Percentiles rank a stretch among this genome's conserved stretches.
Conservation (phyloP, 148 eudicot species). For the Rhododendron henanense region DNA sequence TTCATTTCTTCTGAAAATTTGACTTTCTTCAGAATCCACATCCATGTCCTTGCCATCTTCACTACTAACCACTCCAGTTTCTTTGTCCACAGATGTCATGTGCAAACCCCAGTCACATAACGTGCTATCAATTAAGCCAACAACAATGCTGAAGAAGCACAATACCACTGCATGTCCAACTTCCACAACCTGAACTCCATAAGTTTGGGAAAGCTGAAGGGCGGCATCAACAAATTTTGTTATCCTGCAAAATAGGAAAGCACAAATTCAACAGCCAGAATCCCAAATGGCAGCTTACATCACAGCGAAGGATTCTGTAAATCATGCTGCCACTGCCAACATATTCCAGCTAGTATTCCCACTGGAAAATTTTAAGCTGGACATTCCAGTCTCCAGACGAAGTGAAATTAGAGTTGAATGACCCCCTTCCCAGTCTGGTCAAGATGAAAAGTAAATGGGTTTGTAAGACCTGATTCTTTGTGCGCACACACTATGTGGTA, state of each 20-base stretch:
- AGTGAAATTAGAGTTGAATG: slow-evolving; percentile 1
- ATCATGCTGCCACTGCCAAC: not conserved
- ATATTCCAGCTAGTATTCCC: not conserved
- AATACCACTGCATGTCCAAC: slow-evolving; percentile 22
- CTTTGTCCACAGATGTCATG: slow-evolving; percentile 14
- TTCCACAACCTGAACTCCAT: slow-evolving; percentile 14
- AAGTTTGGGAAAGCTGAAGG: slow-evolving; percentile 31
- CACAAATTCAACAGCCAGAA: not conserved
- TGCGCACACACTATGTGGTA: not conserved
- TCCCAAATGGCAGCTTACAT: not conserved
- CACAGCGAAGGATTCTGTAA: not conserved
- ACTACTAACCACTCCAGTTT: not conserved
- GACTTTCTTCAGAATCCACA: slow-evolving; percentile 9
- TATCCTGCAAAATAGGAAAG: slow-evolving; percentile 20
- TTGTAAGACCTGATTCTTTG: not conserved
- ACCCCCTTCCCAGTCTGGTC: not conserved
- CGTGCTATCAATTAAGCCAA: slow-evolving; percentile 27
- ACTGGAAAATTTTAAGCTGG: not conserved
- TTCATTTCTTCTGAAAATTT: slow-evolving; percentile 16
- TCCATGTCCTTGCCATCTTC: slow-evolving; percentile 9
- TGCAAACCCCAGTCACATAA: slow-evolving; percentile 22
- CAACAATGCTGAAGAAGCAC: slow-evolving; percentile 24
- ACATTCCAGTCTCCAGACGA: not conserved
- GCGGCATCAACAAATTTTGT: slow-evolving; percentile 20
- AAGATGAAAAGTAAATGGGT: not conserved